A percentile compares a stretch with the other conserved stretches of the same genome.
phyloP scores from a whole-genome alignment of 2,329 filamentous ascomycete species.

The Daldinia sp. region DNA sequence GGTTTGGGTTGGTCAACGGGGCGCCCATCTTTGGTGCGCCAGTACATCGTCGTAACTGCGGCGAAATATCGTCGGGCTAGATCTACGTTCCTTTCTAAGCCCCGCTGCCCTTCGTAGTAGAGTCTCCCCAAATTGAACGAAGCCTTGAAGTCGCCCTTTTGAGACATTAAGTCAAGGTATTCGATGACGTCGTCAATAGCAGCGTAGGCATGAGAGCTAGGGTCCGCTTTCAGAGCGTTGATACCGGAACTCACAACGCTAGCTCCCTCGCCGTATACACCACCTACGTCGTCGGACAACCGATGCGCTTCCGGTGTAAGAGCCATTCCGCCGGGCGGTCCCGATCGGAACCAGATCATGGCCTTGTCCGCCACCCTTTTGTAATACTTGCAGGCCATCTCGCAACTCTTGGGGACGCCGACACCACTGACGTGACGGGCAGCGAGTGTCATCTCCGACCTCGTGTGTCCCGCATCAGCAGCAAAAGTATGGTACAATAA shows the following conservation, averaged over 20 bases:
- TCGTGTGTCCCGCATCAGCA: constrained; percentile 80
- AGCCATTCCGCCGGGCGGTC: constrained; percentile 85
- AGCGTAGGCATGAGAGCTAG: constrained; percentile 82
- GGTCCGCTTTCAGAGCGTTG: constrained; percentile 77
- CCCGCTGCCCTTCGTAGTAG: constrained; percentile 86
- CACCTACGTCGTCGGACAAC: constrained; percentile 88
- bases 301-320: constrained; percentile 82
- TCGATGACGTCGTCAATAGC: constrained; percentile 94
- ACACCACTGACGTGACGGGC: constrained; percentile 88
- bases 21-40: constrained; percentile 77
- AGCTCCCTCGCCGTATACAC: constrained; percentile 94
- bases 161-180: constrained; percentile 88
- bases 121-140: constrained; percentile 86
- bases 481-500: constrained; percentile 95
- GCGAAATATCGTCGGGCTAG: constrained; percentile 83
- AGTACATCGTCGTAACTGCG: constrained; percentile 80
- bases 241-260: constrained; percentile 87
- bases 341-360: constrained; percentile 85
- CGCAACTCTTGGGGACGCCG: constrained; percentile 84
- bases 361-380: constrained; percentile 94
- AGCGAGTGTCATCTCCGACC: constrained; percentile 92
- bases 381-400: constrained; percentile 86
- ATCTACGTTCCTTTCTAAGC: constrained; percentile 75
- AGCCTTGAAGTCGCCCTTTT: constrained; percentile 88
- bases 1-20: constrained; percentile 73